Conservation (phyloP, 371 early-diverging fungal genomes). For the Mortierella polycephala region DNA sequence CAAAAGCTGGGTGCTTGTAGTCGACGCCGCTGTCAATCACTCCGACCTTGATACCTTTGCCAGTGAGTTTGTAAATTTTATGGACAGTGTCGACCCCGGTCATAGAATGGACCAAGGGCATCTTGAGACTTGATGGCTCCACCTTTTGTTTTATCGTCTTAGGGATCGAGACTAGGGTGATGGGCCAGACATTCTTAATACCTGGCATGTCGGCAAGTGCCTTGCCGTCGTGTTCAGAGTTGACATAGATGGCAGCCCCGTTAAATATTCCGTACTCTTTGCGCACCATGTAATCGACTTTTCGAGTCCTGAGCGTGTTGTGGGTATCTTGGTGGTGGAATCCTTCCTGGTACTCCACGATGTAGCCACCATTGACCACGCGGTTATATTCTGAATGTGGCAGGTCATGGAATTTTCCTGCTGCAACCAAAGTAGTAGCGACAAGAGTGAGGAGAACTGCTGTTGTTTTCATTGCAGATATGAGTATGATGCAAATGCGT, state of each 20-base stretch:
- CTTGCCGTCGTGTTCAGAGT: conserved; percentile 23
- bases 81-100: conserved; percentile 71
- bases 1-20: conserved; percentile 64
- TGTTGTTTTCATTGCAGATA: conserved; percentile 18
- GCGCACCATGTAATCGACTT: conserved; percentile 30
- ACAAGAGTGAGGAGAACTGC: conserved; percentile 24
- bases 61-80: conserved; percentile 58
- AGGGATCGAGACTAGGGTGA: conserved; percentile 12
- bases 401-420: conserved; percentile 23
- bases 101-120: conserved; percentile 57
- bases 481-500: too few relatives aligned
- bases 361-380: conserved; percentile 14
- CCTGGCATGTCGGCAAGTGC: conserved; percentile 28
- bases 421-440: conserved; percentile 35
- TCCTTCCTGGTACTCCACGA: conserved; percentile 26
- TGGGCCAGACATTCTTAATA: conserved; percentile 48
- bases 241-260: conserved; percentile 34
- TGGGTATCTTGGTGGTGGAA: conserved; percentile 13
- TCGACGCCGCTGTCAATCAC: conserved; percentile 67
- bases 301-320: conserved; percentile 21
- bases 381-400: background rate
- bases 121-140: conserved; percentile 14
- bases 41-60: conserved; percentile 69
- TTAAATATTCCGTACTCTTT: conserved; percentile 39
- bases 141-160: conserved; percentile 2